These are phyloP conservation scores for Rheum nobile DNA, from an alignment of 148 eudicot species.

Conservation along the genomic window DNA sequence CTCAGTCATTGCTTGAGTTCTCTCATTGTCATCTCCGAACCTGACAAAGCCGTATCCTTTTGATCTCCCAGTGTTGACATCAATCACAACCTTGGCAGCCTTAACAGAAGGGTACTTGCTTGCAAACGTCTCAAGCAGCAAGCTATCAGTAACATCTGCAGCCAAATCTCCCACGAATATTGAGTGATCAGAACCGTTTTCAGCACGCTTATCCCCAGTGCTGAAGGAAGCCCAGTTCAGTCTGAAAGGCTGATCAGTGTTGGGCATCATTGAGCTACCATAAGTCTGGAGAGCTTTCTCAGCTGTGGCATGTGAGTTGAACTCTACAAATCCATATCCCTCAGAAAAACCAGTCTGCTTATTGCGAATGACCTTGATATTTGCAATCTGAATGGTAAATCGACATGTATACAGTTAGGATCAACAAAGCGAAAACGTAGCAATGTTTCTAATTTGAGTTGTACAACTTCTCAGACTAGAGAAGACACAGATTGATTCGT, in stretches of 20 bases:
- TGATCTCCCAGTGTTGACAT: slow-evolving; percentile 86
- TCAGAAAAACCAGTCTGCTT: slow-evolving; percentile 77
- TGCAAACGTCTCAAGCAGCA: slow-evolving; percentile 71
- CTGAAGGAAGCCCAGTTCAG: slow-evolving; percentile 97
- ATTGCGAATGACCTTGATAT: slow-evolving; percentile 74
- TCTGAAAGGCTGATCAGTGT: slow-evolving; percentile 76
- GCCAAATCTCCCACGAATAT: slow-evolving; percentile 96
- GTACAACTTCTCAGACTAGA: too few relatives aligned
- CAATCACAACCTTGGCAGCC: slow-evolving; percentile 93
- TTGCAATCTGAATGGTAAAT: background rate
- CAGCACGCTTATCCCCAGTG: slow-evolving; percentile 70
- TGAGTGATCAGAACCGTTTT: slow-evolving; percentile 84
- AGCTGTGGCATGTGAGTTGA: slow-evolving; percentile 59
- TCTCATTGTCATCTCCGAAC: slow-evolving; percentile 87
- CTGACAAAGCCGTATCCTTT: slow-evolving; percentile 97
- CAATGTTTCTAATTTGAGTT: background rate
- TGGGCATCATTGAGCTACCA: slow-evolving; percentile 53
- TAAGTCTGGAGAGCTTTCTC: slow-evolving; percentile 63
- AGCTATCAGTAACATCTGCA: slow-evolving; percentile 77
- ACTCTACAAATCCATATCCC: slow-evolving; percentile 95
- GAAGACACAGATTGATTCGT: too few relatives aligned
- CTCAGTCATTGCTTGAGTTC: slow-evolving; percentile 82
- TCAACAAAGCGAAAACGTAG: background rate
- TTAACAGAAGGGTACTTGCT: slow-evolving; percentile 79
- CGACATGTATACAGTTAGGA: background rate